Evolutionary conservation across 306 rosid species (phyloP), one percentile per base, ranked within the genome.

Genomic region (Casuarina glauca): DNA sequence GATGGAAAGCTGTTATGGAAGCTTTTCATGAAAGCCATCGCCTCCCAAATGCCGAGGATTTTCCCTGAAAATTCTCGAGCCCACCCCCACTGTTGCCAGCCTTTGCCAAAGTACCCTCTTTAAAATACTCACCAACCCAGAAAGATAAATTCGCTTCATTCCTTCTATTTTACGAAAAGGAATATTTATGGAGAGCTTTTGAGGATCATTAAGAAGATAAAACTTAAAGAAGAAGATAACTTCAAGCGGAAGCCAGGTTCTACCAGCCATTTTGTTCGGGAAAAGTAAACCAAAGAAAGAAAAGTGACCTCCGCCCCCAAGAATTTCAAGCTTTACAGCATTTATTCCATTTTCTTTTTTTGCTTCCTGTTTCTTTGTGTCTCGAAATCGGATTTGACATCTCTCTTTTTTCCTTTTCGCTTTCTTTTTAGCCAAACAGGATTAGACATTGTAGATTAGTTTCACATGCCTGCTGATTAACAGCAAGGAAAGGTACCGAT

Each of bases 71-170:
- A 26, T 77, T 66, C 63, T 63, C 51, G 58, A 80, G 72, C 74
- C 80, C 86, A 75, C 48, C 68, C 73, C 79, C 70, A 72, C 72
- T 69, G 67, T 63, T 48, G 70, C 68, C 87, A 84, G 82, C 90
- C 88, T 87, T 89, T 86, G 73, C 51, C 42, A 82, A 83, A 83
- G 85, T 55, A 70, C 70, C 76, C 76, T 70, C 62, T 75, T 51
- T 49, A 81, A 26, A 80, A 53, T 58, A 75, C 70, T 49, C 52
- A 60, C 64, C 39, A 68, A 50, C 19, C 43, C 44, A 43, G 45
- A 70, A 64, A 62, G 73, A 6, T 6, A 6, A 11, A 44, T 78
- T 74, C 77, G 77, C 52, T 82, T 53, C 60, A 70, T 79, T 79
- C 78, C 72, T 72, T 79, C 41, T 82, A 80, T 58, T 82, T 79